Conservation (phyloP, 2,329 filamentous ascomycete genomes). For the Penicillium sp. region DNA sequence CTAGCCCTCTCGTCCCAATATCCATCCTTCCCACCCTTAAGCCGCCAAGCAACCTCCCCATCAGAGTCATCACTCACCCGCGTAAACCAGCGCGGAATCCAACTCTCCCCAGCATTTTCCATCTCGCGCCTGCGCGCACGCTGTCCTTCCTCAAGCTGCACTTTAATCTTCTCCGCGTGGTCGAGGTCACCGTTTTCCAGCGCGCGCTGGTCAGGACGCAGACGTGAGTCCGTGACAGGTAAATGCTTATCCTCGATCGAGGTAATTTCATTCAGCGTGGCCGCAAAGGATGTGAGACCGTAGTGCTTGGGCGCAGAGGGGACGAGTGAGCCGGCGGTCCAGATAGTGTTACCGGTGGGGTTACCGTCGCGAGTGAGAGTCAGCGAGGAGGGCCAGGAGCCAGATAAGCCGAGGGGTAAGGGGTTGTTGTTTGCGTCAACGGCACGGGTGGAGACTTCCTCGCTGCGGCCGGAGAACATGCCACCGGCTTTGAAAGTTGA, state of each 20-base stretch:
- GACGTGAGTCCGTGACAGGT: constrained; percentile 75
- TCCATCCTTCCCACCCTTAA: constrained; percentile 77
- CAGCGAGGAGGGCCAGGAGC: constrained; percentile 81
- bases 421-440: constrained; percentile 65
- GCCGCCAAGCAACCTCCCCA: constrained; percentile 58
- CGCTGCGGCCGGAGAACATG: constrained; percentile 93
- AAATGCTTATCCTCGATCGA: constrained; percentile 70
- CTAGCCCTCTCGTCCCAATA: constrained; percentile 87
- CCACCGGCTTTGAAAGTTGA: constrained; percentile 91
- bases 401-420: constrained; percentile 66
- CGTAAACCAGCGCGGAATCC: constrained; percentile 82
- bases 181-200: constrained; percentile 81
- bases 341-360: constrained; percentile 66
- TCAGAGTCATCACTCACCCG: constrained; percentile 53
- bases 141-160: constrained; percentile 80
- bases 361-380: constrained; percentile 64
- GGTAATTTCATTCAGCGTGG: constrained; percentile 83
- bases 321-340: constrained; percentile 75
- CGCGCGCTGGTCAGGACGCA: constrained; percentile 83
- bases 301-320: constrained; percentile 77
- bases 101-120: constrained; percentile 70
- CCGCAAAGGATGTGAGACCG: constrained; percentile 84
- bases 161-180: constrained; percentile 78
- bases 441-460: constrained; percentile 79
- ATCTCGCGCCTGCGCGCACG: constrained; percentile 68